Base-by-base conservation (phyloP, 805 yeast genomes). In the Barnettozyma californica region DNA sequence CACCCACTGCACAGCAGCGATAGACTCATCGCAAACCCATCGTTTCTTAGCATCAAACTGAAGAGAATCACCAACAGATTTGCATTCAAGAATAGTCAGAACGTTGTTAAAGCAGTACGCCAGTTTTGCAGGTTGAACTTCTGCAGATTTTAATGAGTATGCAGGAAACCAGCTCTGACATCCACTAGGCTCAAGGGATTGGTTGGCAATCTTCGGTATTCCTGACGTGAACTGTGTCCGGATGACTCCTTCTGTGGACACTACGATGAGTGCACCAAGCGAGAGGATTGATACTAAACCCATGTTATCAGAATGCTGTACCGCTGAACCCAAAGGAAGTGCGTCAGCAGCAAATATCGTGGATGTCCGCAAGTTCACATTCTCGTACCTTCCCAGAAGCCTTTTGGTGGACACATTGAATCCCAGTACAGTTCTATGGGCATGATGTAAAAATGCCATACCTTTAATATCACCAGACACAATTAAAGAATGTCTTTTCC, bases 71-170 rank as follows among this genome's bases (percentile, higher is more conserved):
- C 69, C 69, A 46, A 69, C 62, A 18, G 54, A 51, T 18, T 54
- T 64, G 2, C 83, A 63, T 47, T 82, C 84, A 9, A 83, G 54
- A 1, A 87, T 58, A 0, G 81, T 78, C 46, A 87, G 56, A 8
- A 72, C 69, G 50, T 81, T 80, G n/a, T 78, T 70, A 85, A 89
- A 85, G 35, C 86, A 71, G 53, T 82, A 86, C 0, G 86, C 91
- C 38, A 87, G 62, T 50, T 73, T 66, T 0, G 88, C 77, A 0
- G 65, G 56, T 58, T 55, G 56, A 60, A 38, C 47, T 19, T 33
- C 44, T 8, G 64, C 57, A 26, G 59, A 59, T 14, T 53, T 54
- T 31, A 48, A 50, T 9, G 57, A 57, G 3, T 69, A 64, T 10
- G 74, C 76, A 0, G 94, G 94, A 54, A 70, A 82, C 94, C 92